Evolutionary conservation across 805 yeast genomes (phyloP), one percentile per base, ranked within the genome.

Genomic region (Yamadazyma ubonensis): DNA sequence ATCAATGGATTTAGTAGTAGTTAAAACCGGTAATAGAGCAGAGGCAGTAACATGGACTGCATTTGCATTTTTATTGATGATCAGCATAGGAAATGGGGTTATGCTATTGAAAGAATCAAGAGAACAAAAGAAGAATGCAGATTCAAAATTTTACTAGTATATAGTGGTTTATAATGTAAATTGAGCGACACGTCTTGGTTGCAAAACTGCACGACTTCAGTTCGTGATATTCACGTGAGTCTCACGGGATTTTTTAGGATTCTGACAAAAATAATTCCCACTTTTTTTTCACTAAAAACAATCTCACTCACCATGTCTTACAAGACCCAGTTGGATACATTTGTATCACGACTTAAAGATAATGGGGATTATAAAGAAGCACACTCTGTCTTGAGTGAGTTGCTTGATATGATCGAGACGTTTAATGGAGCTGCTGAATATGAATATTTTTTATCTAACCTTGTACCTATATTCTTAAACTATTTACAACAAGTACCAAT

Each of bases 341-440:
- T 86, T 60, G 86, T 79, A 43, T 61, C 78, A 41, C 72, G 84
- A 54, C 75, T 86, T 42, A 79, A 74, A 42, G 80, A 73, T 34
- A 61, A 60, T 34, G 61, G 67, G 35, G 90, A 83, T 55, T 71
- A 72, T 48, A 75, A 76, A 45, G 65, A 76, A 8, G 81, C 80
- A 49, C 83, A 85, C 46, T 70, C 89, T 0, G 76, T 80, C 6
- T 75, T 88, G 29, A 79, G 89, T 4, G 97, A 91, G 59, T 68
- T 91, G 32, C 76, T 93, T 44, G 98, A 91, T 60, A 78, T 88
- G 59, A 74, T 89, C 29, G 98, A 91, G 56, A 76, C 88, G 2
- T 84, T 86, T 61, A 83, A 83, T 46, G 84, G 87, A 7, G 77
- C 88, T 4, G 79, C 79, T 16, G 97, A 90, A 51, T 88, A 89